Base-by-base conservation (phyloP, 2,329 filamentous ascomycete genomes). In the Gremmenia infestans region DNA sequence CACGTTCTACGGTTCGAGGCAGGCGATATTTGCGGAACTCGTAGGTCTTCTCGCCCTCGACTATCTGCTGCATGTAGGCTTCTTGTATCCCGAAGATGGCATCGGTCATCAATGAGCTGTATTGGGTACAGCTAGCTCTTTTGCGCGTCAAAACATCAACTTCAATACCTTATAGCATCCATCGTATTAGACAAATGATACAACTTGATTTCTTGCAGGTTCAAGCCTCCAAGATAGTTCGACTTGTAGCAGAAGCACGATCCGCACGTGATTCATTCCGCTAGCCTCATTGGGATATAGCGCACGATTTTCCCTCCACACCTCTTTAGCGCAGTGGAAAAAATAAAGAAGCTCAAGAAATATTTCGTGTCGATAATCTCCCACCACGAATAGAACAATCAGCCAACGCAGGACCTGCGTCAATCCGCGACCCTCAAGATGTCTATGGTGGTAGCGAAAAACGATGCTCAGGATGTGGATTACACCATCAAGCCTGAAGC, bases 401-500 rank as follows among this genome's bases (percentile, higher is more conserved):
- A 55, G 48, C 50, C 45, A 54, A 42, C 53, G 45, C 35, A 50
- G 54, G 48, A 58, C 28, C 37, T 54, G 23, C 54, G 50, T 54
- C 50, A 56, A 52, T 58, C 48, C 49, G 54, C 55, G 58, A 58
- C 62, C 53, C 56, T 61, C 61, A 68, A 62, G 50, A 74, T 74
- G 70, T 68, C 71, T 57, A 79, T 82, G 75, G 80, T 78, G 59
- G 71, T 76, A 64, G 63, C 71, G 50, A 72, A 72, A 63, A 72
- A 76, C 67, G 12, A 22, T 15, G 11, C 12, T 9, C 45, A 47
- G 45, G 86, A 88, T 71, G 81, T 83, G 68, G 88, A 93, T 69
- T 90, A 89, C 73, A 81, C 82, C 73, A 97, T 99, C 79, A 96
- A 97, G 85, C 94, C 94, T 55, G 86, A 95, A 80, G 86, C 88